These are phyloP conservation scores for Inga laurina DNA, from an alignment of 306 rosid species.

Conservation along the genomic window DNA sequence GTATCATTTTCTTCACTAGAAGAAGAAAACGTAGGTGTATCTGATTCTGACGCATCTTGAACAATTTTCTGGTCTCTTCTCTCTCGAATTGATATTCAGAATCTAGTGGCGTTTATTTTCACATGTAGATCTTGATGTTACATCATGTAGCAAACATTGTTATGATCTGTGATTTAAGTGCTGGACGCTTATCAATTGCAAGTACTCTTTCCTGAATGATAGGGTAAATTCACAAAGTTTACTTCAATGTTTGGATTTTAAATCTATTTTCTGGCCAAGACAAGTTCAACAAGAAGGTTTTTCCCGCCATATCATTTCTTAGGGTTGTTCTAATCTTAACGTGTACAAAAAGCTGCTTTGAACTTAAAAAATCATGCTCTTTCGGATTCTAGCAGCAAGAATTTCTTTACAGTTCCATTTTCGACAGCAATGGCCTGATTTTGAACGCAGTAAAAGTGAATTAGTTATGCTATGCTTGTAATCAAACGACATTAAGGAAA, in stretches of 20 bases:
- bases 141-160: background rate
- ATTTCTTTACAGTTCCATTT: background rate
- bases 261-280: background rate
- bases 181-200: background rate
- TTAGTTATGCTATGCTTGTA: background rate
- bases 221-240: background rate
- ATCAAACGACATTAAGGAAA: background rate
- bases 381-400: background rate
- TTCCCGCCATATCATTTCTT: background rate
- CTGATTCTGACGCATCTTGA: background rate
- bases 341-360: background rate
- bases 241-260: background rate
- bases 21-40: background rate
- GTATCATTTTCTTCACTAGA: background rate
- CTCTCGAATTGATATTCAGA: constrained; percentile 6
- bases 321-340: background rate
- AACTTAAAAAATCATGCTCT: background rate
- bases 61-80: constrained; percentile 2
- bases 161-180: background rate
- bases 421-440: background rate
- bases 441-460: background rate
- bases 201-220: background rate
- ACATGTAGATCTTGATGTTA: background rate
- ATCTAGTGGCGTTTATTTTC: constrained; percentile 1
- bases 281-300: background rate